Conservation (phyloP, 345 rosid species). For the Heritiera littoralis region DNA sequence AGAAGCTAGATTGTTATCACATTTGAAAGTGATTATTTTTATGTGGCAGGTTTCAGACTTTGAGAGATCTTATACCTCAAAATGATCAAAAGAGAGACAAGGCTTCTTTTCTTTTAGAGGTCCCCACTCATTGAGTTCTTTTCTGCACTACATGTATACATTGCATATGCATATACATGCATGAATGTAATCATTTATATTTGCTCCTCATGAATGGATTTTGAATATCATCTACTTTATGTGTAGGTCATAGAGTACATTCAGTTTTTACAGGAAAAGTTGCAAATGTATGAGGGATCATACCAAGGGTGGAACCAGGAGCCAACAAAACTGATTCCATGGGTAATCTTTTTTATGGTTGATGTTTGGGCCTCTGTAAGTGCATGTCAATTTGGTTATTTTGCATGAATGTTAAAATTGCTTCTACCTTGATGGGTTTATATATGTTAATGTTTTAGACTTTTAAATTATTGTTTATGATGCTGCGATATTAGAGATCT, state of each 20-base stretch:
- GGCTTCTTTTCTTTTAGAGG: conserved; percentile 86
- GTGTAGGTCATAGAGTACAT: conserved; percentile 79
- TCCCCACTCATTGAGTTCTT: conserved; percentile 21
- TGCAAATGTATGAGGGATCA: conserved; percentile 70
- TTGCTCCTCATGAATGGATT: background rate
- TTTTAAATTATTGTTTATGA: background rate
- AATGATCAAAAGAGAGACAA: conserved; percentile 83
- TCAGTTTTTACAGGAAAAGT: conserved; percentile 69
- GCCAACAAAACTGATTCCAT: conserved; percentile 61
- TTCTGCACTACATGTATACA: background rate
- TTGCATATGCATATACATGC: background rate
- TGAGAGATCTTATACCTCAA: conserved; percentile 82
- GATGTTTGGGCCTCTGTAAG: background rate
- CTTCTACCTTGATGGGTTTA: background rate
- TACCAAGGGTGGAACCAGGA: conserved; percentile 63
- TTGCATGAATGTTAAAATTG: background rate
- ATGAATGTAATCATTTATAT: background rate
- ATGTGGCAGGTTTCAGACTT: conserved; percentile 67
- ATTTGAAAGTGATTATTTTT: conserved; percentile 22
- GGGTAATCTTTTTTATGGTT: conserved; percentile 46
- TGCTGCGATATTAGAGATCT: background rate
- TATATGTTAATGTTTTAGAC: background rate
- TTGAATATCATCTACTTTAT: conserved; percentile 13
- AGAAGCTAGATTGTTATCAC: background rate
- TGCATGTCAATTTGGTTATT: conserved; percentile 2